Evolutionary conservation across 2,329 filamentous ascomycete species (phyloP), one percentile per base, ranked within the genome.

Genomic region (Mycosphaerella sp.): DNA sequence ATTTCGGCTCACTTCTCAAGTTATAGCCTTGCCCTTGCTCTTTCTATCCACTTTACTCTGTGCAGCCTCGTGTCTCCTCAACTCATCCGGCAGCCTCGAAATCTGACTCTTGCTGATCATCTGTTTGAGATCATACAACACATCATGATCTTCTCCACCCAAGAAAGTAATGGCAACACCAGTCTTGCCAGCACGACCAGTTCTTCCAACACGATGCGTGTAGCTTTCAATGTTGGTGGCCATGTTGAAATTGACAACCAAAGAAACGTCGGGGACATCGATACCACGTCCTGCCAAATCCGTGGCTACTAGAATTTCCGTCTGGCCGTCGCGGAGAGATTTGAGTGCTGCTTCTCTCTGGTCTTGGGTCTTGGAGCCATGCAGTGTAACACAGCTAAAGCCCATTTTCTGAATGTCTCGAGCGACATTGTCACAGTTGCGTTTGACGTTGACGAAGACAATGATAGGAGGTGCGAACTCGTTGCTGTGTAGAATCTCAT

Each of bases 211-310:
- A 74, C 93, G 85, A 76, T 98, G 93, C 2, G 91, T 97, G 69
- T 98, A 98, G 66, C 82, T 86, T 73, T 98, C 93, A 60, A 98
- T 97, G 61, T 78, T 89, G 10, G 75, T 83, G 0, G 93, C 86
- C 93, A 98, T 97, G 77, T 97, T 98, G 80, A 97, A 98, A 75
- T 98, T 98, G 68, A 98, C 79, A 51, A 98, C 93, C 54, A 98
- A 79, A 56, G 82, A 87, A 36, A 98, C 93, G 66, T 97, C 93
- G 0, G 87, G 84, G 3, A 98, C 90, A 71, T 98, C 93, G 69
- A 98, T 96, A 88, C 93, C 93, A 76, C 93, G 84, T 57, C 91
- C 93, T 1, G 93, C 93, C 51, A 98, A 75, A 72, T 98, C 93
- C 1, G 93, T 98, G 0, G 93, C 93, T 46, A 98, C 93, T 34